Evolutionary conservation across 2,329 filamentous ascomycete genomes (phyloP), one percentile per base, ranked within the genome.

Genomic region (Diplodia mutila): DNA sequence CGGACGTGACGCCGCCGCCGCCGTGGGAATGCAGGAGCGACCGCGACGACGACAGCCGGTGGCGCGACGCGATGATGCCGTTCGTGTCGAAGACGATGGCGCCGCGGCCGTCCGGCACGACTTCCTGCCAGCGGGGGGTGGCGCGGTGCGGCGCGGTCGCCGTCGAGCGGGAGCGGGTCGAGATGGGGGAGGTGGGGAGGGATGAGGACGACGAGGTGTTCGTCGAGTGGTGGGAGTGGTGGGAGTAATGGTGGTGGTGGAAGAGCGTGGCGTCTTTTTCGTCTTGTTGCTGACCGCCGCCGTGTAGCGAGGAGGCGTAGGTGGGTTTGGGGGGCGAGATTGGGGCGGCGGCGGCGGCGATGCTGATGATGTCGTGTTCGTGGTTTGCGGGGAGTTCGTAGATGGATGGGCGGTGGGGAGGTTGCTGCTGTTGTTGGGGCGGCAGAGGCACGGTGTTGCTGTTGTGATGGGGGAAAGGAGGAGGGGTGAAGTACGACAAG

Each of bases 121-220:
- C 55, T 53, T 67, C 65, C 23, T 67, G 46, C 65, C 65, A 67
- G 23, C 65, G 65, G n/a, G 65, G n/a, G 21, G 8, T 14, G 54
- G 18, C 12, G 42, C 53, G 42, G 53, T 37, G 9, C 25, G n/a
- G n/a, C n/a, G n/a, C n/a, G n/a, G n/a, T n/a, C n/a, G n/a, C n/a
- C n/a, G 65, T 59, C 4, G 32, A 18, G 32, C 23, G 54, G 46
- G 52, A 49, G 21, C 18, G 14, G 29, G 46, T 11, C 16, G 59
- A 39, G 21, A 34, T 39, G 23, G 52, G 49, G 12, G 54, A 39
- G 18, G 65, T 16, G 8, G 65, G 53, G 12, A 48, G 39, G 23
- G 27, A 18, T n/a, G 46, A 34, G 9, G 34, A 52, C 12, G 29
- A 52, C 27, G 61, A 11, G 4, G 16, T 42, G 32, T 4, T 51